phyloP scores from a whole-genome alignment of 129 eudicot species.

The Flaveria trinervia region DNA sequence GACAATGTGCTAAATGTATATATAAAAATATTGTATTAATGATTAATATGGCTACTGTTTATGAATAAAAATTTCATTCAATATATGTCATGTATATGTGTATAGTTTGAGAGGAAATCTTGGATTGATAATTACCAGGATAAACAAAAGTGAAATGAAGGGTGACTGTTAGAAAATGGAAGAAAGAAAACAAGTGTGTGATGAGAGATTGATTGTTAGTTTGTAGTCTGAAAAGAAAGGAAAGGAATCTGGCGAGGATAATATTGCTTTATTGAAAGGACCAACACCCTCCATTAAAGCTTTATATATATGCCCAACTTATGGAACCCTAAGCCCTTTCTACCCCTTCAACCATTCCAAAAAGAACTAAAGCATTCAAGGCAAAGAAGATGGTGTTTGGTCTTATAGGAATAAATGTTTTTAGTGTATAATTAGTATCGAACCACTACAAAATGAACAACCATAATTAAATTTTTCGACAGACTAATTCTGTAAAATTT shows the following conservation, averaged over 20 bases:
- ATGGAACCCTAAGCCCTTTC: conserved; percentile 42
- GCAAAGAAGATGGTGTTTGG: conserved; percentile 29
- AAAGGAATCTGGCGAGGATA: conserved; percentile 44
- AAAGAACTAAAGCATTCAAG: conserved; percentile 19
- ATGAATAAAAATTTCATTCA: no score
- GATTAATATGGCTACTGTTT: no score
- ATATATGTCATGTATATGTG: no score
- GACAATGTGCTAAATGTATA: no score
- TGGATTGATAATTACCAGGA: conserved; percentile 34
- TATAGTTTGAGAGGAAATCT: conserved; percentile 37
- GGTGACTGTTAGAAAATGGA: conserved; percentile 30
- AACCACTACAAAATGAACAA: background rate
- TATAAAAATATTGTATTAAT: no score
- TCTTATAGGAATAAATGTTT: background rate
- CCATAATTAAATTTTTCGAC: no score
- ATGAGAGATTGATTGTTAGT: conserved; percentile 29
- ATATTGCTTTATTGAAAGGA: conserved; percentile 40
- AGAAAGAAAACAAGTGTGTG: conserved; percentile 23
- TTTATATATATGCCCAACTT: conserved; percentile 23
- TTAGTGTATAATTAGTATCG: background rate
- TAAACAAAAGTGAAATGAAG: conserved; percentile 36
- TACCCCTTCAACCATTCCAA: conserved; percentile 23
- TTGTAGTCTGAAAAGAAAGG: conserved; percentile 35
- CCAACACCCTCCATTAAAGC: conserved; percentile 38
- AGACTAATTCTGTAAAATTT: no score